phyloP scores from a whole-genome alignment of 495 filamentous ascomycete species.

The Cercophora samala region DNA sequence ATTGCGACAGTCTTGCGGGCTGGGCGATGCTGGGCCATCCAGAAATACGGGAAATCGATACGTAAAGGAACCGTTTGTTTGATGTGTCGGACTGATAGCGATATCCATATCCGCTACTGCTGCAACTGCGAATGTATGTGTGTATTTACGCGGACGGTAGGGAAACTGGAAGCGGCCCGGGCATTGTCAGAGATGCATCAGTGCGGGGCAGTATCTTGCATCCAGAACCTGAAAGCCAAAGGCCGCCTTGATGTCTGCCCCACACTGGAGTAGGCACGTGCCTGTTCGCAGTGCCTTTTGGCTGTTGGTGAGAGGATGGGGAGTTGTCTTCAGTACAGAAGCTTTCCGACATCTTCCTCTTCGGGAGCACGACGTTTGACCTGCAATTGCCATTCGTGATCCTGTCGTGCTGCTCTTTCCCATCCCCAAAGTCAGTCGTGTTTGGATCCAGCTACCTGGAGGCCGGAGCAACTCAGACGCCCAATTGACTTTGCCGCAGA shows the following conservation, averaged over 20 bases:
- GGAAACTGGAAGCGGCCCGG: neutral
- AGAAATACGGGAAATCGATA: neutral
- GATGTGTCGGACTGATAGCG: neutral
- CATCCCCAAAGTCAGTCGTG: neutral
- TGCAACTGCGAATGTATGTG: too few species aligned
- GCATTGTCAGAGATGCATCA: constrained; percentile 3
- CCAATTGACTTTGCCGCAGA: neutral
- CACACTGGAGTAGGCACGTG: neutral
- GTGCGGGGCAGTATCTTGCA: constrained; percentile 3
- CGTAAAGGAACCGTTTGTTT: neutral
- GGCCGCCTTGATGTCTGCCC: neutral
- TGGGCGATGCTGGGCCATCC: neutral
- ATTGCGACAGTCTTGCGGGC: neutral
- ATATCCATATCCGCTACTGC: too few species aligned
- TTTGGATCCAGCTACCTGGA: constrained; percentile 7
- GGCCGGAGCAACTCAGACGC: neutral
- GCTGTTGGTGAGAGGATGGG: constrained; percentile 2
- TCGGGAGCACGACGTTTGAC: constrained; percentile 3
- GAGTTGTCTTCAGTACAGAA: neutral
- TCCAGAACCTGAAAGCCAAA: neutral
- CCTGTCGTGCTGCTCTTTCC: constrained; percentile 1
- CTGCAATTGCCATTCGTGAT: constrained; percentile 11
- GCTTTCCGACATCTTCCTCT: constrained; percentile 1
- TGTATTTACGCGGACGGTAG: neutral
- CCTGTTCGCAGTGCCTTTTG: neutral